Base-by-base conservation (phyloP, 495 filamentous ascomycete species). In the Xylaria acuta region DNA sequence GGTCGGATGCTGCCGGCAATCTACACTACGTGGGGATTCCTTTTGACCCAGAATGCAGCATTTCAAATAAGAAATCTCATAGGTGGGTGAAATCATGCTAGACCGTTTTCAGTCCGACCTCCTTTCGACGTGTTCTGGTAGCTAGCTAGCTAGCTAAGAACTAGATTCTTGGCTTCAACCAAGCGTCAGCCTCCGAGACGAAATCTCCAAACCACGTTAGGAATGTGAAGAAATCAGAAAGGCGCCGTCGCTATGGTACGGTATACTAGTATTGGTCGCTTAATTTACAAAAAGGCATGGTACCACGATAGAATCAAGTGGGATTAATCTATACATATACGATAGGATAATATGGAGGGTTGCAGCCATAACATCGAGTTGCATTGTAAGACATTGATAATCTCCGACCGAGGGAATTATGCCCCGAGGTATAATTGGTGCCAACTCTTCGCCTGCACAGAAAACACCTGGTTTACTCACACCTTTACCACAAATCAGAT, bases 1-100 rank as follows among this genome's bases (percentile, higher is more conserved):
- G 65, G 65, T 40, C 65, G 65, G 65, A 54, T 67, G 49, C 47
- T 67, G 65, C 49, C 65, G 65, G 34, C n/a, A 49, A 51, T 11
- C 7, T 38, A 7, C 3, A 38, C 7, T 54, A 38, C 8, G 18
- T 43, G 11, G 32, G 32, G 47, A 25, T 5, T 22, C 9, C 47
- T 51, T 34, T 41, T 16, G n/a, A 25, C 16, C 18, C 6, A 36
- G 64, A 40, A 47, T 27, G 6, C 30, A 8, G 63, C 63, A 32
- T 66, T 27, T 36, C 30, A 34, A 47, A 64, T 47, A 20, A 63
- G 3, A 9, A 36, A 65, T 8, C 43, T 53, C 32, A 53, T 67
- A 51, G 64, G 64, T 16, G 20, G 45, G 11, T 67, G 27, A 22
- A 36, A 25, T 34, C 27, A 32, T 22, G 30, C 64, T 53, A 40